phyloP scores from a whole-genome alignment of 176 grass and related monocot species.

The Oryza officinalis region DNA sequence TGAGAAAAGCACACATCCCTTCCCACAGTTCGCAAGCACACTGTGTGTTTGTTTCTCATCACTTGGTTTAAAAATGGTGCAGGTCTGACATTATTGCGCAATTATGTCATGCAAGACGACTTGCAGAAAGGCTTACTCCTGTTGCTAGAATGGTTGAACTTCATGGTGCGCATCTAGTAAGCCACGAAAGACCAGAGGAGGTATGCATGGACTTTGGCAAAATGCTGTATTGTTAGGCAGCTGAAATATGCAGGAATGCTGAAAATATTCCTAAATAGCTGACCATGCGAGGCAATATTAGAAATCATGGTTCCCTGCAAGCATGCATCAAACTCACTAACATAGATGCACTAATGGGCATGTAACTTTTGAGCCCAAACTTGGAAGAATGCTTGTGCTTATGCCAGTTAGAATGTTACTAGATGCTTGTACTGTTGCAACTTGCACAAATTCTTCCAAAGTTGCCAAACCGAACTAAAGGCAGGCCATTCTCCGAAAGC shows the following conservation, averaged over 20 bases:
- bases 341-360: background rate
- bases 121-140: constrained; percentile 74
- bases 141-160: constrained; percentile 92
- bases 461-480: constrained; percentile 5
- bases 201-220: constrained; percentile 37
- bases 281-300: background rate
- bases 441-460: background rate
- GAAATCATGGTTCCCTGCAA: background rate
- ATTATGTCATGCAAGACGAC: constrained; percentile 70
- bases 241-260: background rate
- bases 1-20: background rate
- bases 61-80: constrained; percentile 18
- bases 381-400: background rate
- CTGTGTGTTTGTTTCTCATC: background rate
- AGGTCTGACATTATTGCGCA: constrained; percentile 91
- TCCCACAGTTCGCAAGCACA: background rate
- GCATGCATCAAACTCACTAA: background rate
- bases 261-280: background rate
- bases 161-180: constrained; percentile 94
- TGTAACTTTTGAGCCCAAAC: background rate
- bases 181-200: constrained; percentile 94
- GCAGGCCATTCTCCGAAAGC: background rate
- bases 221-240: background rate
- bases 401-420: no score
- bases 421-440: background rate